phyloP scores from a whole-genome alignment of 2,329 filamentous ascomycete genomes.

The Onygena corvina region DNA sequence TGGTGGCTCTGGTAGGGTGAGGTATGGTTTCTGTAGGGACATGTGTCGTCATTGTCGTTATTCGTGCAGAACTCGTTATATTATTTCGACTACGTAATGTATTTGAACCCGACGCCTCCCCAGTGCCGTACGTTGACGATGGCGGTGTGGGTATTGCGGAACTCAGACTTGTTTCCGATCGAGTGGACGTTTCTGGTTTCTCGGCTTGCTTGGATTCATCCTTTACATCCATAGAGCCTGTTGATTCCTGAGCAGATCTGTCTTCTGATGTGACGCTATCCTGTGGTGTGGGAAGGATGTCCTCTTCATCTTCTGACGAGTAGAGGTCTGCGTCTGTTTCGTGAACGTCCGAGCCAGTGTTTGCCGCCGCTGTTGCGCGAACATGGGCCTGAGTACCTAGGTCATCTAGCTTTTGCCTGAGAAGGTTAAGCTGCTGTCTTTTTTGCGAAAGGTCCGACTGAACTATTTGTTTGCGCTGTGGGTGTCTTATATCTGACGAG shows the following conservation, averaged over 20 bases:
- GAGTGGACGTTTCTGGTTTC: background rate
- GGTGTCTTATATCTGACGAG: constrained; percentile 30
- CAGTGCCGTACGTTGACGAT: background rate
- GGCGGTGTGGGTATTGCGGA: background rate
- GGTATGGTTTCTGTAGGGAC: background rate
- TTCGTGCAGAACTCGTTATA: constrained; percentile 14
- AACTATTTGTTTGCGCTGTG: constrained; percentile 26
- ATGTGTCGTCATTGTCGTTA: too few relatives aligned
- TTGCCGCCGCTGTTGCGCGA: background rate
- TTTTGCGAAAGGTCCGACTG: constrained; percentile 32
- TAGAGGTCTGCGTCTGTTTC: constrained; percentile 12
- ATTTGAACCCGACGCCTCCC: constrained; percentile 13
- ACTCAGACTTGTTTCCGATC: constrained; percentile 1
- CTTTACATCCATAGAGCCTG: background rate
- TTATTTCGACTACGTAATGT: constrained; percentile 20
- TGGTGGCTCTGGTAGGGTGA: constrained; percentile 11
- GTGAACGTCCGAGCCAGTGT: constrained; percentile 2
- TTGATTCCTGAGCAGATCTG: constrained; percentile 7
- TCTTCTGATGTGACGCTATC: constrained; percentile 13
- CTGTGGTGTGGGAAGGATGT: constrained; percentile 22
- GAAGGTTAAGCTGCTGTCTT: constrained; percentile 24
- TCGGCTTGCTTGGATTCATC: background rate
- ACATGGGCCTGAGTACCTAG: constrained; percentile 21
- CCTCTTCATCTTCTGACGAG: constrained; percentile 19
- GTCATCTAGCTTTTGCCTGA: constrained; percentile 26